Base-by-base conservation (phyloP, 2,329 filamentous ascomycete genomes). In the Neonectria faginata region DNA sequence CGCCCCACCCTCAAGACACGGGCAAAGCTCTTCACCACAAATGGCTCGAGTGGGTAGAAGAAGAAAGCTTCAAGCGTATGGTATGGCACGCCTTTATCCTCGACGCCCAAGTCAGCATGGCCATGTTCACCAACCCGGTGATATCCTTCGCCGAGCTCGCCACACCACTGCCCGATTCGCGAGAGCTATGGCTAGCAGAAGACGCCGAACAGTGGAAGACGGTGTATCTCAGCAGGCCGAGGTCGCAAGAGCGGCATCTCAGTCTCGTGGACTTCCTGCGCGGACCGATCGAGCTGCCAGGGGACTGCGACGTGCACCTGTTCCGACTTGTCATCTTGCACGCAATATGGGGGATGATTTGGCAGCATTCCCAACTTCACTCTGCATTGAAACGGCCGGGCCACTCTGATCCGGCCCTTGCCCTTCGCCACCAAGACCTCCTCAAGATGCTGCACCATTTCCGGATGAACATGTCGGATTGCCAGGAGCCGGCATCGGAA, bases 301-400 rank as follows among this genome's bases (percentile, higher is more conserved):
- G 62, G 2, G 55, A 58, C 7, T 67, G 56, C 33, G 65, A 65
- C 27, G 33, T 60, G 1, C 50, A 65, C 5, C 57, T 67, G 14
- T 65, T 53, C 11, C 53, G 51, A 0, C 51, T 62, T 2, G 59
- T 67, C 14, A 51, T 67, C 25, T 45, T 67, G 6, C 48, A 31
- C 8, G 65, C 62, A 3, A 60, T 67, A 50, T 67, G 65, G 65
- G 65, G 65, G 7, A 67, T 67, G 58, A 48, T 67, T 4, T 67
- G 65, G 65, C 65, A 67, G 31, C 57, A 60, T 3, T 63, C 62
- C 0, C 65, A 67, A 20, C 39, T 58, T 2, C n/a, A 54, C 8
- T 55, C 64, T 2, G 39, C 58, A 5, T 33, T 67, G 14, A 52
- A 56, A 12, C 48, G 55, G 16, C 65, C 62, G 12, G 57, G 59